Percentiles rank a stretch among this genome's conserved stretches.
phyloP scores from a whole-genome alignment of 2,329 filamentous ascomycete genomes.

The Lanzia echinophila region DNA sequence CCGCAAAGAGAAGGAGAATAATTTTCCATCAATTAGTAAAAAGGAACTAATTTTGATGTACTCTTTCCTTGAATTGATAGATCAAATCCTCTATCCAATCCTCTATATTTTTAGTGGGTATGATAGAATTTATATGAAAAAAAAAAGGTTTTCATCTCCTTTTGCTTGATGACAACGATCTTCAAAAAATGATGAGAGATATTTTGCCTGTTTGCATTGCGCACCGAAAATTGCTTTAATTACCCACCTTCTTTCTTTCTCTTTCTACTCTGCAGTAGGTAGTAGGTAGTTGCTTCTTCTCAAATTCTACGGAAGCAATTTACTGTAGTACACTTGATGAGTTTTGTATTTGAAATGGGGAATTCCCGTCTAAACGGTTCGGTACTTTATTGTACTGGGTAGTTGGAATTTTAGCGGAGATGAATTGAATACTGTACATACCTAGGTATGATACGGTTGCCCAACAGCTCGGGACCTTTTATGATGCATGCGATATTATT shows the following conservation, averaged over 20 bases:
- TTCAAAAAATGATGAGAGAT: background rate
- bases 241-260: background rate
- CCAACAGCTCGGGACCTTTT: conserved; percentile 6
- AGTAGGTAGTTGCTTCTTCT: too few relatives aligned
- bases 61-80: too few relatives aligned
- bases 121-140: too few relatives aligned
- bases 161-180: background rate
- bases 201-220: conserved; percentile 1
- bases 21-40: background rate
- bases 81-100: too few relatives aligned
- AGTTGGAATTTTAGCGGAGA: background rate
- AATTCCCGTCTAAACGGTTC: conserved; percentile 7
- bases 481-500: background rate
- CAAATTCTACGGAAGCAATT: too few relatives aligned
- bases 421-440: conserved; percentile 5
- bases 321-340: background rate
- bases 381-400: background rate
- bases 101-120: too few relatives aligned
- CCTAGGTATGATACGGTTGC: background rate
- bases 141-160: too few relatives aligned
- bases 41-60: too few relatives aligned
- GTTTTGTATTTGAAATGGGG: background rate
- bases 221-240: background rate
- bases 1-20: background rate
- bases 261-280: too few relatives aligned